A percentile compares a stretch with the other conserved stretches of the same genome.
phyloP scores from a whole-genome alignment of 139 green algal species.

The Helicosporidium sp. region DNA sequence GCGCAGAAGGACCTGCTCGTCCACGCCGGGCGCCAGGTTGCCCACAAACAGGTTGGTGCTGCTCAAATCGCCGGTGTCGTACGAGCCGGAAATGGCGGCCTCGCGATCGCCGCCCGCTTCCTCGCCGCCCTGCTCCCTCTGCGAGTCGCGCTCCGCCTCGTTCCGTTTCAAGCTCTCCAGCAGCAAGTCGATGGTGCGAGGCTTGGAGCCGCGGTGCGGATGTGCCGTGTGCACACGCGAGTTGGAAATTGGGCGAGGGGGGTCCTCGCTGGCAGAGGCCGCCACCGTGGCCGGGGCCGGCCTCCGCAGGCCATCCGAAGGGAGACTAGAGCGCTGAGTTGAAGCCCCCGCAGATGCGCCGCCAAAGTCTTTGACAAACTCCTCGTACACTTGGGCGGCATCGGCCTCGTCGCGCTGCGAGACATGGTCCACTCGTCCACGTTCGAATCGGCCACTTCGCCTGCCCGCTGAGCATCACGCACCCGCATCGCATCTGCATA shows the following conservation, averaged over 20 bases:
- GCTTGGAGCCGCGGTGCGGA: conserved; percentile 44
- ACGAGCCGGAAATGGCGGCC: conserved; percentile 15
- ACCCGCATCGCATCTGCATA: too few species aligned
- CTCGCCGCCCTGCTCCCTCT: conserved; percentile 15
- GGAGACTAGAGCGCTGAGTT: too few species aligned
- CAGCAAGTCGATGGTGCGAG: conserved; percentile 68
- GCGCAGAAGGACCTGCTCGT: conserved; percentile 51
- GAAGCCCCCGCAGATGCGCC: too few species aligned
- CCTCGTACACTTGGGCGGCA: conserved; percentile 66
- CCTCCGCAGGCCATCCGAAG: too few species aligned
- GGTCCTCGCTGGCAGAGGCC: too few species aligned
- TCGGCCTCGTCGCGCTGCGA: conserved; percentile 58
- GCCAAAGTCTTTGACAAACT: conserved; percentile 75
- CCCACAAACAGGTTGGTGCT: conserved; percentile 87
- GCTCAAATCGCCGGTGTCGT: conserved; percentile 47
- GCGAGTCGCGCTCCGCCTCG: conserved; percentile 49
- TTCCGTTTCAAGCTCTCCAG: conserved; percentile 84
- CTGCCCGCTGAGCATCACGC: too few species aligned
- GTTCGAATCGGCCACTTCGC: too few species aligned
- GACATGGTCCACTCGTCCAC: not conserved
- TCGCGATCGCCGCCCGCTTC: conserved; percentile 2
- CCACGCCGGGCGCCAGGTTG: conserved; percentile 67
- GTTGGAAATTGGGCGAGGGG: too few species aligned
- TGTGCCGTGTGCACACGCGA: too few species aligned
- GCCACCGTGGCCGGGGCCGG: not conserved